These are phyloP conservation scores for Elaeis oleifera DNA, from an alignment of 202 grass and related monocot genomes.

Conservation along the genomic window DNA sequence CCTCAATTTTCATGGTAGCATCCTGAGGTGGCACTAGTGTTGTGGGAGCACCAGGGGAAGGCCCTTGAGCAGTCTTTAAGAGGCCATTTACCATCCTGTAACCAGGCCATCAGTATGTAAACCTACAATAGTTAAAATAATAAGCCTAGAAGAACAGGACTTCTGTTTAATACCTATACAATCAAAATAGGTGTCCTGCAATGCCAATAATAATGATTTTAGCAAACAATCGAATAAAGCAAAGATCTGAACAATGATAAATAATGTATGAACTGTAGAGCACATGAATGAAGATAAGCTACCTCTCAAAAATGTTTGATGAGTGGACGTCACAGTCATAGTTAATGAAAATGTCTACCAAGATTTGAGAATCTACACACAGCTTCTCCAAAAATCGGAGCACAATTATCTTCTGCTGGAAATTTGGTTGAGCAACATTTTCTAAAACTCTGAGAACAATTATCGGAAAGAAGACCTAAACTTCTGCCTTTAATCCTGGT, in stretches of 20 bases:
- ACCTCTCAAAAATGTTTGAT: constrained; percentile 99
- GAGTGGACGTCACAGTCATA: constrained; percentile 97
- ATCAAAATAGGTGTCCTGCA: too few species aligned
- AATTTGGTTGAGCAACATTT: constrained; percentile 98
- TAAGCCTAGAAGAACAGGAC: too few species aligned
- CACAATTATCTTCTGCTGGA: constrained; percentile 95
- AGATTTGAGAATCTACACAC: constrained; percentile 85
- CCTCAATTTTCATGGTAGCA: constrained; percentile 86
- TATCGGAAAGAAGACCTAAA: constrained; percentile 96
- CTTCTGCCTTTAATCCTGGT: constrained; percentile 97
- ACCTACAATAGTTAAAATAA: too few species aligned
- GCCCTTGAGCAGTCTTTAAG: constrained; percentile 95
- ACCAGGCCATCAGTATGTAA: neutral
- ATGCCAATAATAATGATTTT: too few species aligned
- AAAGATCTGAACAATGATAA: too few species aligned
- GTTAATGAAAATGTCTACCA: constrained; percentile 98
- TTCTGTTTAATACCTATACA: too few species aligned
- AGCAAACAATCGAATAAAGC: too few species aligned
- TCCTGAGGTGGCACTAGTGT: constrained; percentile 88
- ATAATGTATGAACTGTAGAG: neutral
- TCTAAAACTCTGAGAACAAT: constrained; percentile 97
- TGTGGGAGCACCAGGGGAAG: constrained; percentile 64
- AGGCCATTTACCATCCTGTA: constrained; percentile 93
- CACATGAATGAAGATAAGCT: neutral
- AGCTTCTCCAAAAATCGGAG: constrained; percentile 98